phyloP scores from a whole-genome alignment of 371 early-diverging fungal species.

The Chytridiales sp. region DNA sequence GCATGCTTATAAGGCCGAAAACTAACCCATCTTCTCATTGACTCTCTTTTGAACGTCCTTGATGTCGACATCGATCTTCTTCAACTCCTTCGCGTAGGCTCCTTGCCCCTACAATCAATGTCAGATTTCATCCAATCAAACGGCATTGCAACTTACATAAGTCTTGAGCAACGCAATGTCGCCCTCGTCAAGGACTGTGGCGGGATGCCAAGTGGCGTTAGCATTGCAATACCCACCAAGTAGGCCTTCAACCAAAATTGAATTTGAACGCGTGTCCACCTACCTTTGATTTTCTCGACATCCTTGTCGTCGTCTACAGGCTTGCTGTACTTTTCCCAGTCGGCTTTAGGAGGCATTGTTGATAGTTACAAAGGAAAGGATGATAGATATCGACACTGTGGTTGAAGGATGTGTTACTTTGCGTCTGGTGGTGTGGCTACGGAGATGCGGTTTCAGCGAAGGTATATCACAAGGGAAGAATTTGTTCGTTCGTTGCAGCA shows the following conservation, averaged over 20 bases:
- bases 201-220: neutral
- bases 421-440: too few species aligned
- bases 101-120: constrained; percentile 83
- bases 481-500: neutral
- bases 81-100: constrained; percentile 91
- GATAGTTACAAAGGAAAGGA: neutral
- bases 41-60: constrained; percentile 95
- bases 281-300: constrained; percentile 90
- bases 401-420: too few species aligned
- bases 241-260: constrained; percentile 2
- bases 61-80: constrained; percentile 86
- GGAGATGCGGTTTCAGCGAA: too few species aligned
- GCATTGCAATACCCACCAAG: constrained; percentile 7
- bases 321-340: constrained; percentile 97
- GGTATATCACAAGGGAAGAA: too few species aligned
- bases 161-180: constrained; percentile 95
- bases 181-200: constrained; percentile 86
- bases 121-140: too few species aligned
- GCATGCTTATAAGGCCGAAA: constrained; percentile 8
- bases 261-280: neutral
- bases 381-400: too few species aligned
- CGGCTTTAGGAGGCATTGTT: constrained; percentile 60
- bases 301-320: constrained; percentile 70
- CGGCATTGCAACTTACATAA: constrained; percentile 59
- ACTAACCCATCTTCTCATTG: constrained; percentile 91